Evolutionary conservation across 208 protist genomes (phyloP).

Genomic region (Kentomonas sorsogonicus): DNA sequence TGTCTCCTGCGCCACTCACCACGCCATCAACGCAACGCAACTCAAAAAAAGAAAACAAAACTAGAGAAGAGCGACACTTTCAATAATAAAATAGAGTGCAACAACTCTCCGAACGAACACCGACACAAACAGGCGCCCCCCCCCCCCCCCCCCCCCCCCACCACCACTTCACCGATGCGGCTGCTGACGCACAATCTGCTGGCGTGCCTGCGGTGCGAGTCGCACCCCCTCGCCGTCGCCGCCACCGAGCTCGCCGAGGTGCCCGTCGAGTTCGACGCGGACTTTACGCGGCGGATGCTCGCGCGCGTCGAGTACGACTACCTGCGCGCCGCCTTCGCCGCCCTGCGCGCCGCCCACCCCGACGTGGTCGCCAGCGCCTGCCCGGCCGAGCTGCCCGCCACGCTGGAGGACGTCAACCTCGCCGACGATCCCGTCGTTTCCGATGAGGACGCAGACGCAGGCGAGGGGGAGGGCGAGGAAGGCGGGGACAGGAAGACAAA

Average conservation of each 20-base stretch:
- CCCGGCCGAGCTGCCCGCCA: slow-evolving; percentile 31
- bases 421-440: slow-evolving; percentile 53
- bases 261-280: slow-evolving; percentile 58
- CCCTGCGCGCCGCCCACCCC: slow-evolving; percentile 28
- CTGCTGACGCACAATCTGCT: slow-evolving; percentile 88
- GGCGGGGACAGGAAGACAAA: no score
- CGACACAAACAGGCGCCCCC: neutral
- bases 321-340: slow-evolving; percentile 47
- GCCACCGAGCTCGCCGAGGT: slow-evolving; percentile 45
- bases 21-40: no score
- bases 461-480: no score
- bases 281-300: slow-evolving; percentile 82
- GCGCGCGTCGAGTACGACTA: slow-evolving; percentile 73
- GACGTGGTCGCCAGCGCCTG: slow-evolving; percentile 8
- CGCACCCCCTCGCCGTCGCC: slow-evolving; percentile 53
- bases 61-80: neutral
- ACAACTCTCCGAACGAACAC: neutral
- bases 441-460: no score
- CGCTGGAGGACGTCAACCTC: slow-evolving; percentile 49
- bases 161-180: slow-evolving; percentile 35
- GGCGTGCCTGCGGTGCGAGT: slow-evolving; percentile 75
- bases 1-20: neutral
- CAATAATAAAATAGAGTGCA: neutral
- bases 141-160: neutral
- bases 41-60: no score